Evolutionary conservation across 2,329 filamentous ascomycete species (phyloP).

Genomic region (Cercospora brassicicola): DNA sequence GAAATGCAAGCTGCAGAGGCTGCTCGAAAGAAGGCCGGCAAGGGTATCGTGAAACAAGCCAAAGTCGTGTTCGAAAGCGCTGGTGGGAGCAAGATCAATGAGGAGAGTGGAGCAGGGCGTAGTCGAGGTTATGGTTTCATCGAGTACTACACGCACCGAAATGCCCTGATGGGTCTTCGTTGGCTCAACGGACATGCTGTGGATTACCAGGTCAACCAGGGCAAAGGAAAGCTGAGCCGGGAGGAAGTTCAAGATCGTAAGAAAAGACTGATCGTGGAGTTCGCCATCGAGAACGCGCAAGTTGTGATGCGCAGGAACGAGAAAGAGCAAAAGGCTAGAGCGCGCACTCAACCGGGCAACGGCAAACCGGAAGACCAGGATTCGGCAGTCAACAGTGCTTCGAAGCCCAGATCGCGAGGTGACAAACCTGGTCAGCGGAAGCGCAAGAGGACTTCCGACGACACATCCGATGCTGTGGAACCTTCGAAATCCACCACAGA

Average conservation of each 20-base stretch:
- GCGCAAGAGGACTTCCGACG: conserved; percentile 42
- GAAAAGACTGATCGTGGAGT: conserved; percentile 89
- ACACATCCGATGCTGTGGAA: conserved; percentile 17
- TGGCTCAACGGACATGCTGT: conserved; percentile 82
- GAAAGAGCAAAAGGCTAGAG: conserved; percentile 58
- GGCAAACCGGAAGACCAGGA: conserved; percentile 15
- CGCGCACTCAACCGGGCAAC: conserved; percentile 41
- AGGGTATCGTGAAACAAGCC: conserved; percentile 84
- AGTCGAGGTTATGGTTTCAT: conserved; percentile 96
- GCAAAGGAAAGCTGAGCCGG: conserved; percentile 40
- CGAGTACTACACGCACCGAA: conserved; percentile 90
- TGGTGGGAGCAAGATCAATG: conserved; percentile 79
- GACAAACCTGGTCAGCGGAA: conserved; percentile 38
- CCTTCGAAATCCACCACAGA: conserved; percentile 19
- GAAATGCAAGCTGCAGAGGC: conserved; percentile 79
- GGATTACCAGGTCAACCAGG: conserved; percentile 50
- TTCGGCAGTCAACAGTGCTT: conserved; percentile 16
- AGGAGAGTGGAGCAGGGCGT: conserved; percentile 73
- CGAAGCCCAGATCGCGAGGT: conserved; percentile 24
- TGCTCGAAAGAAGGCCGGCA: conserved; percentile 75
- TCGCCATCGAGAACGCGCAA: conserved; percentile 96
- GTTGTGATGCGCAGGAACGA: conserved; percentile 79
- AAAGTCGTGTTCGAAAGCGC: conserved; percentile 92
- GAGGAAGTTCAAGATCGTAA: conserved; percentile 68
- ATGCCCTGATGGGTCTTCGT: conserved; percentile 88